These are phyloP conservation scores for Quercus mongolica DNA, from an alignment of 306 rosid species.

Conservation along the genomic window DNA sequence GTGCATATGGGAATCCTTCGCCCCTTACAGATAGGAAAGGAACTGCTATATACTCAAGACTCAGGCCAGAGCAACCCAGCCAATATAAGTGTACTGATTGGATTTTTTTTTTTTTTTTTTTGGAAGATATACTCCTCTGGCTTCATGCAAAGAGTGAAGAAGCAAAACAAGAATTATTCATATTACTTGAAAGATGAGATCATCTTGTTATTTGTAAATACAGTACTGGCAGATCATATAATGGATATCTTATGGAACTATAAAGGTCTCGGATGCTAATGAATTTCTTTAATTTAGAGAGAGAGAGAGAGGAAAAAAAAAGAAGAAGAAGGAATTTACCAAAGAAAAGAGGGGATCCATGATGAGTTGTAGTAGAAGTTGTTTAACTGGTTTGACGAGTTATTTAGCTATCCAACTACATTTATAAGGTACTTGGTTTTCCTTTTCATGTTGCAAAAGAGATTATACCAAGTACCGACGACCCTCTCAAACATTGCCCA, in stretches of 20 bases:
- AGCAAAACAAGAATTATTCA: constrained; percentile 11
- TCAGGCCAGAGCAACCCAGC: constrained; percentile 19
- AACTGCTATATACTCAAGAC: constrained; percentile 3
- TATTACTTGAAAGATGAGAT: background rate
- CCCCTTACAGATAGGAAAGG: constrained; percentile 14
- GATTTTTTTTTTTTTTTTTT: background rate
- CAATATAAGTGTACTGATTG: constrained; percentile 6
- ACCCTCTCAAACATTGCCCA: no score
- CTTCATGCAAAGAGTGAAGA: background rate
- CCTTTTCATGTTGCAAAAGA: no score
- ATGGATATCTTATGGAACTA: background rate
- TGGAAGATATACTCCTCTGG: constrained; percentile 2
- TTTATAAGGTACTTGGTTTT: background rate
- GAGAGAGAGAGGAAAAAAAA: background rate
- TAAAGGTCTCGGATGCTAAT: background rate
- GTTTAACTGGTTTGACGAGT: background rate
- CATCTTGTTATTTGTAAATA: constrained; percentile 13
- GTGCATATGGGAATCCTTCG: constrained; percentile 21
- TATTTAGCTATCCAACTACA: background rate
- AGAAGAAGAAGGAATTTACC: no score
- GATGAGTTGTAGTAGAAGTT: background rate
- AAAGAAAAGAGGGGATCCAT: background rate
- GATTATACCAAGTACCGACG: no score
- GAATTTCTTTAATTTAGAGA: background rate
- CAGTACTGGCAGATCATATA: background rate